Base-by-base conservation (phyloP, 306 rosid species). In the Begonia masoniana region DNA sequence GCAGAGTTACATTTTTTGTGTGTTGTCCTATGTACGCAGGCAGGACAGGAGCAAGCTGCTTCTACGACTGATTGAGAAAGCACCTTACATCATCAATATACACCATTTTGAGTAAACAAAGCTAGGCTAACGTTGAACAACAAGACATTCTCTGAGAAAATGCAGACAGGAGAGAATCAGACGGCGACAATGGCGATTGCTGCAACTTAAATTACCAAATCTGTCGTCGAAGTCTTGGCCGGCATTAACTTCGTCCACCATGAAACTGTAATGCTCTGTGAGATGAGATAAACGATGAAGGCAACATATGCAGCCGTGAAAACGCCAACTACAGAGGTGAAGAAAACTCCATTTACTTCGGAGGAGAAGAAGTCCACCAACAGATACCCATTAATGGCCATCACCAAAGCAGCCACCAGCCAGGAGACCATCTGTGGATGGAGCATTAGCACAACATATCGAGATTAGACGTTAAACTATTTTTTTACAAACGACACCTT, bases 361-460 rank as follows among this genome's bases (percentile, higher is more conserved):
- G 76, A 35, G 9, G 81, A 64, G 79, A 92, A 74, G 88, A 83
- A 92, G 43, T 80, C 88, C 60, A 83, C 41, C 77, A 86, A 59
- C 17, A 92, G 88, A 74, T 92, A 86, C 47, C 96, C 99, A 47
- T 92, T 92, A 51, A 92, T 92, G 59, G 73, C 74, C 46, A 86
- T 92, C 80, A 92, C 99, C 58, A 92, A 78, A 26, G 65, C 88
- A 53, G 99, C 93, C 77, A 92, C 99, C n/a, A 74, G 63, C 99
- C 99, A 92, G 12, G 99, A 72, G 16, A 70, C 45, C 19, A 24
- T 70, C 99, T 92, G 79, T 50, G 62, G 16, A 12, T 26, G 56
- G 55, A 60, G 43, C 16, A 15, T 0, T 7, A 45, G 19, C 19
- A 17, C 19, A 17, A 1, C 19, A 0, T 17, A 17, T 17, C 1